Percentiles rank a stretch among this genome's conserved stretches.
These are phyloP conservation scores for Rutstroemia sydowiana DNA, from an alignment of 2,329 filamentous ascomycete genomes.

Conservation along the genomic window DNA sequence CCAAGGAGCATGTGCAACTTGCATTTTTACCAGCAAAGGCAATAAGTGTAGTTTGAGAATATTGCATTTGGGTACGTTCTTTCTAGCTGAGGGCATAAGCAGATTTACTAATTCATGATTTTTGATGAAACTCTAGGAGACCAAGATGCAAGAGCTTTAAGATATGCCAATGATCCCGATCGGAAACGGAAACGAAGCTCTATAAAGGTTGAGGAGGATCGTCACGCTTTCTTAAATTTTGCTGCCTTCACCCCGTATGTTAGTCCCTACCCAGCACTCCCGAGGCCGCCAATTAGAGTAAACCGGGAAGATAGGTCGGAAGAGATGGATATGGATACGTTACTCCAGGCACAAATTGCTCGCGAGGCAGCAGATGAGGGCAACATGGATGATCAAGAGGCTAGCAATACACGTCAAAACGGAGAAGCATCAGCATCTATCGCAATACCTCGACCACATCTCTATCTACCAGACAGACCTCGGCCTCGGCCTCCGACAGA, in stretches of 20 bases:
- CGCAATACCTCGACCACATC: constrained; percentile 1
- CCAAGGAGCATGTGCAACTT: constrained; percentile 23
- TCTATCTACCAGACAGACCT: background rate
- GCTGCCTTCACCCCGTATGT: constrained; percentile 7
- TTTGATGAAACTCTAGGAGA: constrained; percentile 10
- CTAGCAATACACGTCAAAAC: background rate
- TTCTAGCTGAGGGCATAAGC: background rate
- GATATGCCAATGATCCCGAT: constrained; percentile 11
- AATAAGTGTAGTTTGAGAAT: constrained; percentile 23
- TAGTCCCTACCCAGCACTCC: constrained; percentile 11
- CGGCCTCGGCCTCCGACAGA: background rate
- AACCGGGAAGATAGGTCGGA: background rate
- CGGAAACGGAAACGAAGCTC: constrained; percentile 8
- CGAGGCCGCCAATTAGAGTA: constrained; percentile 1
- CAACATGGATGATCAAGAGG: background rate
- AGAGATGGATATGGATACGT: constrained; percentile 14
- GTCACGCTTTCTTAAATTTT: background rate
- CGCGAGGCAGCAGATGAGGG: constrained; percentile 11
- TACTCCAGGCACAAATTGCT: constrained; percentile 20
- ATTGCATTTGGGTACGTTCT: constrained; percentile 16
- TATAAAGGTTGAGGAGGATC: background rate
- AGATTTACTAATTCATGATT: background rate
- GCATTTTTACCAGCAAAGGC: constrained; percentile 23
- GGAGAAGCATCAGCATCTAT: background rate
- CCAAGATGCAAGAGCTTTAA: constrained; percentile 19